Conservation (phyloP, 129 eudicot species). For the Kitagawia praeruptora region DNA sequence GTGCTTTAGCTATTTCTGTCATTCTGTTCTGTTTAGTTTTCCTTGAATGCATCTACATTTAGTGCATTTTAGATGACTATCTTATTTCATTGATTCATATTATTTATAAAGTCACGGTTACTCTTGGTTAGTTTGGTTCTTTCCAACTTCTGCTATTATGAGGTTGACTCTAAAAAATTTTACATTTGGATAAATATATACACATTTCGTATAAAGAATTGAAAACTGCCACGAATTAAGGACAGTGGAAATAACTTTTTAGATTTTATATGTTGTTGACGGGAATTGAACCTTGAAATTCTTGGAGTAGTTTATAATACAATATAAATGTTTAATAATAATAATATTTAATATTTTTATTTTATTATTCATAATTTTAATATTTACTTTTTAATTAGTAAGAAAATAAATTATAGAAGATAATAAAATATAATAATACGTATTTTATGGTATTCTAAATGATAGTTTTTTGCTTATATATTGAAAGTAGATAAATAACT, state of each 20-base stretch:
- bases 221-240: neutral
- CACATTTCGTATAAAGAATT: neutral
- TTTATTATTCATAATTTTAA: too few species aligned
- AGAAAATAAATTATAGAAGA: too few species aligned
- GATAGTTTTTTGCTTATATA: too few species aligned
- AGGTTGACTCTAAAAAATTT: neutral
- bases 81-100: neutral
- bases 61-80: neutral
- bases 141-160: neutral
- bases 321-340: too few species aligned
- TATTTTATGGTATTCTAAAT: too few species aligned
- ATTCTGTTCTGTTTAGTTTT: neutral
- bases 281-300: too few species aligned
- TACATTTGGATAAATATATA: neutral
- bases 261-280: too few species aligned
- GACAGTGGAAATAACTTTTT: neutral
- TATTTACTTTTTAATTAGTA: too few species aligned
- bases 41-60: neutral
- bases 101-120: neutral
- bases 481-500: too few species aligned
- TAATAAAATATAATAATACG: too few species aligned
- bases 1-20: constrained; percentile 21
- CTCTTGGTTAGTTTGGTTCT: neutral
- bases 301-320: too few species aligned
- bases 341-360: too few species aligned